Evolutionary conservation across 805 yeast genomes (phyloP).

Genomic region (Starmera amethionina): DNA sequence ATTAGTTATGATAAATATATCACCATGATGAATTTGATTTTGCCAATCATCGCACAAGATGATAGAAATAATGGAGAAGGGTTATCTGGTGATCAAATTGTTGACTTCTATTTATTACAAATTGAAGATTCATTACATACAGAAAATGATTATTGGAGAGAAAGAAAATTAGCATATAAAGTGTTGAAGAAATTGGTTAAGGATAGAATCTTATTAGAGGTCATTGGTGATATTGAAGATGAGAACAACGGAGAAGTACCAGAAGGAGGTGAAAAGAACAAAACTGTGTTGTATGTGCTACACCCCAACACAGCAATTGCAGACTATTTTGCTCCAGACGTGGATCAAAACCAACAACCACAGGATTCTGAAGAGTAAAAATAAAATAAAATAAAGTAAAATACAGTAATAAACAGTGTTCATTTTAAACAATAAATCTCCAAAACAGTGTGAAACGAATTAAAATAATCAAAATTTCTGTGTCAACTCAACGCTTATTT

Average conservation of each 20-base stretch:
- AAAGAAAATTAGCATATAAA: constrained; percentile 62
- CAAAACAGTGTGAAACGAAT: too few relatives aligned
- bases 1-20: constrained; percentile 84
- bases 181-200: constrained; percentile 77
- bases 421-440: too few relatives aligned
- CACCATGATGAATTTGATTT: constrained; percentile 71
- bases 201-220: constrained; percentile 72
- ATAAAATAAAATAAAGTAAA: too few relatives aligned
- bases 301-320: constrained; percentile 83
- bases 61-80: constrained; percentile 48
- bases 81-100: constrained; percentile 54
- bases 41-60: constrained; percentile 51
- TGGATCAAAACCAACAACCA: too few relatives aligned
- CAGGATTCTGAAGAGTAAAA: too few relatives aligned
- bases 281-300: constrained; percentile 35
- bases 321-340: constrained; percentile 25
- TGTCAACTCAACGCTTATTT: too few relatives aligned
- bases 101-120: constrained; percentile 73
- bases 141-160: constrained; percentile 62
- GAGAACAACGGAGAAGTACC: constrained; percentile 20
- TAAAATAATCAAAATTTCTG: too few relatives aligned
- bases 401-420: too few relatives aligned
- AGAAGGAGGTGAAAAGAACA: constrained; percentile 10
- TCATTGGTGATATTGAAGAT: constrained; percentile 38
- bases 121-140: constrained; percentile 61